Evolutionary conservation across 345 rosid genomes (phyloP).

Genomic region (Bruguiera sexangula): DNA sequence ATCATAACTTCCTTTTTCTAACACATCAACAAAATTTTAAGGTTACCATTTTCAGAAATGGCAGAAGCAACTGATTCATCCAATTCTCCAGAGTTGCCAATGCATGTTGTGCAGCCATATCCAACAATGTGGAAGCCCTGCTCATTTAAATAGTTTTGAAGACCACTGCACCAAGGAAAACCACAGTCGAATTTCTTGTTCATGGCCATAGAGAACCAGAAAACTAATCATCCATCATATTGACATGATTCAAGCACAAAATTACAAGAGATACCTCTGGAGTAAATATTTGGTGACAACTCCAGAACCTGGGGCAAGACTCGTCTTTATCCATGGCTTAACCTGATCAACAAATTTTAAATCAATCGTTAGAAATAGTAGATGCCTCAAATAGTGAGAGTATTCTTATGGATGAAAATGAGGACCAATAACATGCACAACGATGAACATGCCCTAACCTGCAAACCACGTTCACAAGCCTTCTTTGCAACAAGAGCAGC

Average conservation of each 20-base stretch:
- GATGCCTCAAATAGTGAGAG: background rate
- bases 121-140: slow-evolving; percentile 97
- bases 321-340: slow-evolving; percentile 96
- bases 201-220: background rate
- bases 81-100: slow-evolving; percentile 95
- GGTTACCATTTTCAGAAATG: slow-evolving; percentile 82
- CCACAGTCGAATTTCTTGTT: background rate
- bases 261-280: slow-evolving; percentile 47
- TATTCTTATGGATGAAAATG: slow-evolving; percentile 1
- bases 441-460: slow-evolving; percentile 44
- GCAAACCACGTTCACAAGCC: slow-evolving; percentile 89
- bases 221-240: background rate
- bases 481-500: slow-evolving; percentile 98
- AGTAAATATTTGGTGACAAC: slow-evolving; percentile 91
- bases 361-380: slow-evolving; percentile 8
- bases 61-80: slow-evolving; percentile 92
- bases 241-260: background rate
- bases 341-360: slow-evolving; percentile 49
- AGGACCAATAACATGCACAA: background rate
- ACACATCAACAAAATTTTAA: background rate
- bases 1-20: background rate
- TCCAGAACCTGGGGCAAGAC: slow-evolving; percentile 99
- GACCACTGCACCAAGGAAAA: slow-evolving; percentile 58
- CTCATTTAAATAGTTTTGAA: slow-evolving; percentile 78
- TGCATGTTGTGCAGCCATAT: slow-evolving; percentile 98